A percentile compares a stretch with the other conserved stretches of the same genome.
phyloP scores from a whole-genome alignment of 2,329 filamentous ascomycete genomes.

The Beauveria sp. region DNA sequence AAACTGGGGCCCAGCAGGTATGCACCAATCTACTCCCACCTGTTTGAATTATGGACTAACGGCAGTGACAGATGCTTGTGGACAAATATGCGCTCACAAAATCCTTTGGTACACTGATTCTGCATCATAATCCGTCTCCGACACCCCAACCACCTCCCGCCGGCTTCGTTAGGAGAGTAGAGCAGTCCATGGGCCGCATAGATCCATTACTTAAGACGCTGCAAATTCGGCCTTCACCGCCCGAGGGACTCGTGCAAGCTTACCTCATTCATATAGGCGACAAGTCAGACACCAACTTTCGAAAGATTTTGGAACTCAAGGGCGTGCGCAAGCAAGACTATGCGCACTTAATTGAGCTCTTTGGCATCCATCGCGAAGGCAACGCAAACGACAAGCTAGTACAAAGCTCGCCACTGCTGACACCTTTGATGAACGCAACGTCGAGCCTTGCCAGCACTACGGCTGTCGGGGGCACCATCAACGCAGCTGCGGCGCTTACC shows the following conservation, averaged over 20 bases:
- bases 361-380: conserved; percentile 70
- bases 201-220: conserved; percentile 93
- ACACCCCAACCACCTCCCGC: conserved; percentile 35
- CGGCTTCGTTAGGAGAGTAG: conserved; percentile 79
- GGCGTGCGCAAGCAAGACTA: conserved; percentile 83
- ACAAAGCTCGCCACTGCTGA: conserved; percentile 61
- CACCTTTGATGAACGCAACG: conserved; percentile 48
- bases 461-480: conserved; percentile 30
- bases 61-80: conserved; percentile 66
- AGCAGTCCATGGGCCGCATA: conserved; percentile 73
- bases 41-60: conserved; percentile 16
- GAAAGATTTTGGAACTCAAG: conserved; percentile 92
- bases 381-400: conserved; percentile 63
- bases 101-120: conserved; percentile 63
- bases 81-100: conserved; percentile 90
- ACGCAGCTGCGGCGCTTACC: conserved; percentile 33
- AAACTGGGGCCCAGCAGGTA: conserved; percentile 88
- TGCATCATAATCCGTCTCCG: conserved; percentile 45
- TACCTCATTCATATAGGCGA: conserved; percentile 97
- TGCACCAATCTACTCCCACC: conserved; percentile 9
- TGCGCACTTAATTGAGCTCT: conserved; percentile 74
- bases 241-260: conserved; percentile 90
- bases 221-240: conserved; percentile 83
- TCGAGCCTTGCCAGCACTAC: conserved; percentile 29
- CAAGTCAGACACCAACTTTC: conserved; percentile 88